phyloP scores from a whole-genome alignment of 2,329 filamentous ascomycete genomes.

The Colletotrichum filicis region DNA sequence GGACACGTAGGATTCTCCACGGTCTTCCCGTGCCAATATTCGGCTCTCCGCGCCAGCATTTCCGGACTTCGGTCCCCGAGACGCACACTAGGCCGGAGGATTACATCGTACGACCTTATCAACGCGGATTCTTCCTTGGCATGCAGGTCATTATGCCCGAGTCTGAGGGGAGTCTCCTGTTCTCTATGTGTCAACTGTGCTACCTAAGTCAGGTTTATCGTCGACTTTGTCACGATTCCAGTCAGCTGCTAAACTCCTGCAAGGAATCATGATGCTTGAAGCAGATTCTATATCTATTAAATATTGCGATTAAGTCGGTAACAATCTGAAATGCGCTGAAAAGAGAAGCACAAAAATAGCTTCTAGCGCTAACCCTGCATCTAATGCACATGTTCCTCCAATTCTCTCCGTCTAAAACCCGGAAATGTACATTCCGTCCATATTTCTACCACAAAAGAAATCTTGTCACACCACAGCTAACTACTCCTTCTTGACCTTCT shows the following conservation, averaged over 20 bases:
- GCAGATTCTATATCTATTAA: not conserved
- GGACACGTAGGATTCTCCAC: not conserved
- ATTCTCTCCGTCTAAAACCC: not conserved
- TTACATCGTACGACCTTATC: not conserved
- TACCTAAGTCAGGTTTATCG: too few species aligned
- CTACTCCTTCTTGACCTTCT: slow-evolving; percentile 4
- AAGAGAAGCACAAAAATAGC: not conserved
- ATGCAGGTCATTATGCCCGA: not conserved
- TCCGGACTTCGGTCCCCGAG: not conserved
- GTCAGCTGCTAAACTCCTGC: too few species aligned
- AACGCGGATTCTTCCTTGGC: not conserved
- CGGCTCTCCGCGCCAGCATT: not conserved
- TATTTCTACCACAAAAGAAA: not conserved
- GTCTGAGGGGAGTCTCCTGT: not conserved
- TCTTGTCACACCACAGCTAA: not conserved
- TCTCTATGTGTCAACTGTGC: not conserved
- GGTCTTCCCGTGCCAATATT: not conserved
- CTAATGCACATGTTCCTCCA: not conserved
- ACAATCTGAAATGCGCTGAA: not conserved
- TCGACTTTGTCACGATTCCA: too few species aligned
- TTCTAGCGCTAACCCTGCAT: not conserved
- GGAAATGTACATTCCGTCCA: too few species aligned
- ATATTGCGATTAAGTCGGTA: not conserved
- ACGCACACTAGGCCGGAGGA: not conserved
- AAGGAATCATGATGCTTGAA: not conserved